These are phyloP conservation scores for Sporothrix variecibatus DNA, from an alignment of 2,329 filamentous ascomycete species.

Conservation along the genomic window DNA sequence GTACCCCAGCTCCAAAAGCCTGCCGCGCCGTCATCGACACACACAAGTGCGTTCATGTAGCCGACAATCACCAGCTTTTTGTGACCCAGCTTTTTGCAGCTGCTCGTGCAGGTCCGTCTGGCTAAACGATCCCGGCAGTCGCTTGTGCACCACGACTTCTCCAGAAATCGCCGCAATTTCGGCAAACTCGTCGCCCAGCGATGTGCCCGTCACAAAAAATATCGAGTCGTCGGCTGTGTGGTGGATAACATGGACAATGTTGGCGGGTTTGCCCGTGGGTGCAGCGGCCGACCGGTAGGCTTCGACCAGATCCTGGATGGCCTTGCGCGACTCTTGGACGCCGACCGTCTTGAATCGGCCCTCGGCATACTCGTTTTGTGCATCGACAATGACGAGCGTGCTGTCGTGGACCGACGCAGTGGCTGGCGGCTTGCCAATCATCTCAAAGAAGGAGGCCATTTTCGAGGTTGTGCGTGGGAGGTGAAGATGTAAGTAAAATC, in stretches of 20 bases:
- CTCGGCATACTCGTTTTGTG: constrained; percentile 67
- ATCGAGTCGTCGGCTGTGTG: constrained; percentile 52
- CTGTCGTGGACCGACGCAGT: constrained; percentile 60
- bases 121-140: constrained; percentile 60
- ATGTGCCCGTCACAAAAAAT: constrained; percentile 64
- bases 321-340: constrained; percentile 54
- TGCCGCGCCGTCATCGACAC: constrained; percentile 65
- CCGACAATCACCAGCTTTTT: constrained; percentile 64
- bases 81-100: constrained; percentile 49
- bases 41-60: constrained; percentile 68
- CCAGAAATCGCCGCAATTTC: constrained; percentile 56
- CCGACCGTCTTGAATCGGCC: constrained; percentile 60
- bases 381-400: constrained; percentile 67
- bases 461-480: background rate
- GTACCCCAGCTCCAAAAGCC: constrained; percentile 60
- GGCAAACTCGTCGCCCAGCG: constrained; percentile 61
- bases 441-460: constrained; percentile 43
- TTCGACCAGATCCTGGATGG: constrained; percentile 58
- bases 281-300: constrained; percentile 58
- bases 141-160: constrained; percentile 62
- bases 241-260: constrained; percentile 64
- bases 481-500: background rate
- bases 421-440: constrained; percentile 57
- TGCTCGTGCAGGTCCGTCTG: constrained; percentile 60
- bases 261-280: constrained; percentile 36